Conservation (phyloP, 352 stramenopile genomes). For the Phytopythium oedochilum region DNA sequence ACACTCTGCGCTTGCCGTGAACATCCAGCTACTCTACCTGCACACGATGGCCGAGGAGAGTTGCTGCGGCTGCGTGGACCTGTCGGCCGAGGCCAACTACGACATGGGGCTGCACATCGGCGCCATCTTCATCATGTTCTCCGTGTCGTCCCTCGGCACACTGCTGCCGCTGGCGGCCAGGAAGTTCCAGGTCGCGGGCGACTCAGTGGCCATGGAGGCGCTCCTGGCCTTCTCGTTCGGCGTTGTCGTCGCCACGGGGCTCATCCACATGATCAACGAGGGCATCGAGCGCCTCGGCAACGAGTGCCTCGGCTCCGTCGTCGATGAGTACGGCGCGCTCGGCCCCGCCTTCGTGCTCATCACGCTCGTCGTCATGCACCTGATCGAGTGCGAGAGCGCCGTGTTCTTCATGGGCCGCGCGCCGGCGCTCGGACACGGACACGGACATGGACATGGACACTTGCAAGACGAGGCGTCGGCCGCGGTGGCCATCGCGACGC, state of each 20-base stretch:
- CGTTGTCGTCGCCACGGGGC: constrained; percentile 56
- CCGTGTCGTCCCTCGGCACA: constrained; percentile 34
- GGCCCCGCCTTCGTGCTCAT: constrained; percentile 53
- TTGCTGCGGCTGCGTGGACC: constrained; percentile 36
- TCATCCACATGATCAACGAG: constrained; percentile 76
- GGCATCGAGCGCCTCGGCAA: constrained; percentile 50
- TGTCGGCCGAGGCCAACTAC: constrained; percentile 33
- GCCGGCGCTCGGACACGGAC: constrained; percentile 16
- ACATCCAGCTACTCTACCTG: no score
- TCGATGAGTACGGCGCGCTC: constrained; percentile 47
- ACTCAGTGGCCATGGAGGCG: constrained; percentile 42
- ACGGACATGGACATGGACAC: constrained; percentile 26
- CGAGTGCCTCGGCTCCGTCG: constrained; percentile 43
- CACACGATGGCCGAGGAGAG: constrained; percentile 30
- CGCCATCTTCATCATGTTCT: constrained; percentile 52
- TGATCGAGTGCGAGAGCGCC: constrained; percentile 61
- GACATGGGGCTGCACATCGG: constrained; percentile 42
- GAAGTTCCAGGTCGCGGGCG: constrained; percentile 26
- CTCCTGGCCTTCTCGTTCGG: constrained; percentile 60
- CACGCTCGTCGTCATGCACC: constrained; percentile 57
- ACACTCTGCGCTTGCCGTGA: no score
- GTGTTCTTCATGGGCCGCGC: constrained; percentile 38
- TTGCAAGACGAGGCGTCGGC: constrained; percentile 14
- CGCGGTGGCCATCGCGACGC: constrained; percentile 6
- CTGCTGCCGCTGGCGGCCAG: constrained; percentile 39